Evolutionary conservation across 768 basidiomycete genomes (phyloP).

Genomic region (Suillus paluster): DNA sequence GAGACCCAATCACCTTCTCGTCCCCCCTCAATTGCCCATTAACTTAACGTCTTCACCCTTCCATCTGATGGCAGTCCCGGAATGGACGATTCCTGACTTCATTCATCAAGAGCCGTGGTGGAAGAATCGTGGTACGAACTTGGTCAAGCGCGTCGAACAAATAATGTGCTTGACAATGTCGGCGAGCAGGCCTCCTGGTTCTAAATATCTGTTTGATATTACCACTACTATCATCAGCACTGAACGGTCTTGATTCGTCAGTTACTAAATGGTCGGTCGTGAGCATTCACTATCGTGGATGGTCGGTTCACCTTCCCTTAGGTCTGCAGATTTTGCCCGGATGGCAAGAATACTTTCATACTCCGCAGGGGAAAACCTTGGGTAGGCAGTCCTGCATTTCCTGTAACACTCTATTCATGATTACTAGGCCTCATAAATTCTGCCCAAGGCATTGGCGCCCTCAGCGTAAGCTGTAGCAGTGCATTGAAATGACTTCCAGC

Average conservation of each 20-base stretch:
- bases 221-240: conserved; percentile 65
- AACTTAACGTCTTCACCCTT: conserved; percentile 12
- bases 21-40: not conserved
- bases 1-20: conserved; percentile 3
- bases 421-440: conserved; percentile 64
- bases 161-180: not conserved
- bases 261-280: conserved; percentile 54
- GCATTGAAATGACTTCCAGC: not conserved
- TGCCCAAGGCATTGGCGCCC: conserved; percentile 63
- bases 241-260: conserved; percentile 74
- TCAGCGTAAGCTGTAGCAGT: conserved; percentile 41
- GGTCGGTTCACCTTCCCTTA: conserved; percentile 39
- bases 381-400: conserved; percentile 36
- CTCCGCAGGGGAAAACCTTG: conserved; percentile 54
- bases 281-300: not conserved
- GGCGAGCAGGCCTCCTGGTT: conserved; percentile 52
- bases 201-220: conserved; percentile 63
- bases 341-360: conserved; percentile 60
- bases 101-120: conserved; percentile 66
- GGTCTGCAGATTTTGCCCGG: conserved; percentile 70
- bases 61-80: conserved; percentile 43
- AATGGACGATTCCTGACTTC: conserved; percentile 62
- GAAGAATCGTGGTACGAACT: conserved; percentile 55
- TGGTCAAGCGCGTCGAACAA: not conserved
- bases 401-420: not conserved